Evolutionary conservation across 495 filamentous ascomycete species (phyloP).

Genomic region (Evernia prunastri): DNA sequence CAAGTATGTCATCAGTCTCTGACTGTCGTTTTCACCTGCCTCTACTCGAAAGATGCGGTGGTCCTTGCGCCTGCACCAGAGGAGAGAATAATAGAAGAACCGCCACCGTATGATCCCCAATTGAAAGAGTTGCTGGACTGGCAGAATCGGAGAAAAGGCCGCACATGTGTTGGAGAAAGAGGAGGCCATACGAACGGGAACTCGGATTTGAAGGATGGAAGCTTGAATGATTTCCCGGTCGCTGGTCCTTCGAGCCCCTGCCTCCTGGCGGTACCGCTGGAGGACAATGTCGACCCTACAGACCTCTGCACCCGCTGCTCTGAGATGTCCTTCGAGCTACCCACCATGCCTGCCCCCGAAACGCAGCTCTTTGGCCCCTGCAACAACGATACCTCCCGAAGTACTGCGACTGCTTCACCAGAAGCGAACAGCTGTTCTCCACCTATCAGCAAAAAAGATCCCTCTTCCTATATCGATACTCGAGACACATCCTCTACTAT

Average conservation of each 20-base stretch:
- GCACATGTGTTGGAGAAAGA: background rate
- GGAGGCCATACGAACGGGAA: background rate
- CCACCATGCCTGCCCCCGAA: background rate
- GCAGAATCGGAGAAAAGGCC: constrained; percentile 5
- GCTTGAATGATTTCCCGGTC: background rate
- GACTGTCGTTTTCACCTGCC: constrained; percentile 24
- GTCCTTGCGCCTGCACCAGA: background rate
- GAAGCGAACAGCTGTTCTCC: background rate
- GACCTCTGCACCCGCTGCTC: background rate
- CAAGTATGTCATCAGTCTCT: constrained; percentile 28
- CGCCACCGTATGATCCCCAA: constrained; percentile 19
- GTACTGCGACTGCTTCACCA: background rate
- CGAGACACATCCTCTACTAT: background rate
- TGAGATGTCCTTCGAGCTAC: background rate
- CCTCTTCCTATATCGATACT: background rate
- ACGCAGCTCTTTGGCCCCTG: background rate
- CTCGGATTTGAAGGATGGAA: background rate
- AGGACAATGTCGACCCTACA: background rate
- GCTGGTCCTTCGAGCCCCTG: background rate
- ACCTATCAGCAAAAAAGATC: background rate
- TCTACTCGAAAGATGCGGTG: constrained; percentile 22
- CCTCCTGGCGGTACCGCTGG: background rate
- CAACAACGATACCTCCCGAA: background rate
- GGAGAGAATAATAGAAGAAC: constrained; percentile 1
- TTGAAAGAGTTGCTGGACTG: constrained; percentile 18